Evolutionary conservation across 768 basidiomycete species (phyloP), one percentile per base, ranked within the genome.

Genomic region (Hysterangium stoloniferum): DNA sequence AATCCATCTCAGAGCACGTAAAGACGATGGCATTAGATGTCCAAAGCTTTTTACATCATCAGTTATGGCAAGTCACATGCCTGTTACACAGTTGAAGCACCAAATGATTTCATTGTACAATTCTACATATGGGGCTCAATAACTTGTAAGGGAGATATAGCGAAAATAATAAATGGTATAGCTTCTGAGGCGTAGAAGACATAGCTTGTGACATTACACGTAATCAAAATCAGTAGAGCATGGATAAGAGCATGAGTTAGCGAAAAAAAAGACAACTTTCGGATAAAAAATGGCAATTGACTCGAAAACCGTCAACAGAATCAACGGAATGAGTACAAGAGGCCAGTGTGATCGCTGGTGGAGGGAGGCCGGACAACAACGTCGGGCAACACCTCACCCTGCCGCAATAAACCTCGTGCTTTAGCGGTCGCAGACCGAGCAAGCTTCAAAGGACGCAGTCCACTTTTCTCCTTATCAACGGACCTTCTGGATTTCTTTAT

Each of bases 301-400:
- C 7, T 13, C 13, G 15, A 38, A 50, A 41, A 38, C 24, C 4
- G 4, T 47, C 31, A 47, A 19, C 29, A 32, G 12, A 20, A 51
- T 58, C 50, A 64, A 63, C 67, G 64, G 65, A 75, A 76, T 53
- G 57, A 67, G 55, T 76, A 75, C 40, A 64, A 66, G 48, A 70
- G 72, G 17, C 62, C 71, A 48, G 64, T 66, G 53, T 72, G 71
- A 42, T 77, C 71, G 54, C 64, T 66, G 38, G 63, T 68, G 9
- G 79, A 83, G 12, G 80, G 80, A 8, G 80, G 79, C 17, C 80
- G 71, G 47, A 84, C 71, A 48, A 81, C 71, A 25, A 84, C 78
- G 34, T 75, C 71, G 28, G 82, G 81, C 27, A 84, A 64, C 45
- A 72, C 67, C 67, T 81, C 80, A 33, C 63, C 65, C 63, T 73